These are phyloP conservation scores for Lophiotrema nucula DNA, from an alignment of 495 filamentous ascomycete species.

Conservation along the genomic window DNA sequence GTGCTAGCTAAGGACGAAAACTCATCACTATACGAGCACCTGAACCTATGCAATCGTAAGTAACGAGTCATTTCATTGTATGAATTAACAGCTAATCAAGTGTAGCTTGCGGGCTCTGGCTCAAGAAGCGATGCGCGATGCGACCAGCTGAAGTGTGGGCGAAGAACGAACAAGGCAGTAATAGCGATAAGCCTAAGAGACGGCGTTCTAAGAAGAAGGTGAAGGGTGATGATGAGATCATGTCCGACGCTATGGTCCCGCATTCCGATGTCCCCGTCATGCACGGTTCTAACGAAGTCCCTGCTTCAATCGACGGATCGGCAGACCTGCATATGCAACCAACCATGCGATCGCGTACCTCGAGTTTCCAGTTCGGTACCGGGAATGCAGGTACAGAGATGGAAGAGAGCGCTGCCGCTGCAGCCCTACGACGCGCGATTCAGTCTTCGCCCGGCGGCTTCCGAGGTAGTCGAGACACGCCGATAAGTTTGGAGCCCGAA, in stretches of 20 bases:
- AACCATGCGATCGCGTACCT: neutral
- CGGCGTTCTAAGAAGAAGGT: constrained; percentile 28
- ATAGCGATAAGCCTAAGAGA: constrained; percentile 38
- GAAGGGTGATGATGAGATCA: constrained; percentile 8
- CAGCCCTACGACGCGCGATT: constrained; percentile 61
- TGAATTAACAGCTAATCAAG: constrained; percentile 28
- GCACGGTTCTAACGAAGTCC: neutral
- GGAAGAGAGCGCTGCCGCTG: constrained; percentile 46
- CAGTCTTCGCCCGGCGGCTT: constrained; percentile 71
- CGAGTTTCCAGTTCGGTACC: constrained; percentile 1
- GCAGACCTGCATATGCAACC: neutral
- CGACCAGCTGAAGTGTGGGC: constrained; percentile 77
- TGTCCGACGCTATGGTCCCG: constrained; percentile 21
- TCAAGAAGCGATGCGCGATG: constrained; percentile 81
- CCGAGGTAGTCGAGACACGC: constrained; percentile 61
- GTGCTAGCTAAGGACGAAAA: constrained; percentile 56
- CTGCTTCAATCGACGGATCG: neutral
- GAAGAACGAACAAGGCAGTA: constrained; percentile 42
- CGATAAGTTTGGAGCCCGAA: constrained; percentile 60
- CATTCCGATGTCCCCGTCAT: constrained; percentile 16
- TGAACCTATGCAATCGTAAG: constrained; percentile 86
- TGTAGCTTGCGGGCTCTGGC: constrained; percentile 85
- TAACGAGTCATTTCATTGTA: constrained; percentile 25
- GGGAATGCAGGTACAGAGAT: neutral
- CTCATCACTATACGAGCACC: constrained; percentile 63